These are phyloP conservation scores for Coemansia sp. DNA, from an alignment of 192 early-diverging fungal genomes.

Conservation along the genomic window DNA sequence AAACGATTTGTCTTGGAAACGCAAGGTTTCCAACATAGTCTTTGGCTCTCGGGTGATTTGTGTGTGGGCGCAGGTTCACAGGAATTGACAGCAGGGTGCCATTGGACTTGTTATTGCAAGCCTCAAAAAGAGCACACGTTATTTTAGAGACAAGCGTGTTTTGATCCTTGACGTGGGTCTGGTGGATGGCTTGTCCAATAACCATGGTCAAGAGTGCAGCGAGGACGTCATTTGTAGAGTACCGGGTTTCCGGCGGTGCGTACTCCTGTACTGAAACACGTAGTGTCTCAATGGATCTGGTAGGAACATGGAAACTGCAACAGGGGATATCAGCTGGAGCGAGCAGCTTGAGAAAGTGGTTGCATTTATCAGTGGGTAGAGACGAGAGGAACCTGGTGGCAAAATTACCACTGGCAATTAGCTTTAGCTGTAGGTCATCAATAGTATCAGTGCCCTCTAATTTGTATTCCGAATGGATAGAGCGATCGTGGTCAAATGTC, in stretches of 20 bases:
- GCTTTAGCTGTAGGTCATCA: not conserved
- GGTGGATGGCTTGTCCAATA: not conserved
- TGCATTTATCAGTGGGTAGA: conserved; percentile 12
- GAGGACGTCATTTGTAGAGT: not conserved
- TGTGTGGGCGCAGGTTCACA: not conserved
- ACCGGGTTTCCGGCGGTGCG: not conserved
- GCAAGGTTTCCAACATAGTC: not conserved
- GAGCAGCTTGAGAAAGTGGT: not conserved
- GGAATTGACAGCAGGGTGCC: not conserved
- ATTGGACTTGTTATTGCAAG: not conserved
- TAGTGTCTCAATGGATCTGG: not conserved
- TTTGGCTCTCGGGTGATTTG: not conserved
- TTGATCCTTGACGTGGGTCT: not conserved
- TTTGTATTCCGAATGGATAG: not conserved
- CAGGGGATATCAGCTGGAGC: not conserved
- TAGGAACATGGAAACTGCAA: conserved; percentile 17
- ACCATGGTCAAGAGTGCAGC: not conserved
- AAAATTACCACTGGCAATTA: not conserved
- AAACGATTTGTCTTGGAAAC: not conserved
- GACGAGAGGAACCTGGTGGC: conserved; percentile 2
- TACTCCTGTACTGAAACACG: not conserved
- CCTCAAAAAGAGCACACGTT: not conserved
- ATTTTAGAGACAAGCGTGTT: not conserved
- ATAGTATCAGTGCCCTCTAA: not conserved
- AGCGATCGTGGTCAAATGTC: not conserved